Base-by-base conservation (phyloP, 2,329 filamentous ascomycete genomes). In the Penicillium janthinellum region DNA sequence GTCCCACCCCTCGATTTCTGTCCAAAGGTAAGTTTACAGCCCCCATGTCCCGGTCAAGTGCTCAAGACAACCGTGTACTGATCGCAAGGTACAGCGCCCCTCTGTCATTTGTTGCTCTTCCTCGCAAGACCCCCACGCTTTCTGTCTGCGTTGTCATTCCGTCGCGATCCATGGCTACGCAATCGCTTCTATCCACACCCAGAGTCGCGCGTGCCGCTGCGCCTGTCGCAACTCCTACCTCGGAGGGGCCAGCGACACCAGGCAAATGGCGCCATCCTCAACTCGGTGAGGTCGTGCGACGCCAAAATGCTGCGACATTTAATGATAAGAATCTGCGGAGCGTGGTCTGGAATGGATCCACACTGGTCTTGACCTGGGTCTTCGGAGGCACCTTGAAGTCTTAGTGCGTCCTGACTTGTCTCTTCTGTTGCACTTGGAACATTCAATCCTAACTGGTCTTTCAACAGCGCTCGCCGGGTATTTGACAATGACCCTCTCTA, bases 221-320 rank as follows among this genome's bases (percentile, higher is more conserved):
- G 51, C 51, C 51, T 11, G 22, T 37, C 15, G 60, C 67, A 52
- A 54, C 65, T 48, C 69, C 75, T 59, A 57, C 66, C 10, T 67
- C 70, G n/a, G 65, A 70, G 51, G 70, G 70, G 51, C 72, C 71
- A 8, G 74, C 73, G 17, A 79, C 78, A 7, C 79, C 91, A 6
- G 93, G 94, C 57, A 91, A 88, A 72, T 99, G 95, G 94, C 86
- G 88, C 71, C 95, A 99, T 75, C 95, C 95, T 37, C 88, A 89
- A 64, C 84, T 97, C 65, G 85, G 92, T 70, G 94, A 98, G 77
- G 96, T 99, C 73, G 87, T 90, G 15, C 85, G 85, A 63, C 88
- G 95, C 54, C 90, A 92, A 72, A 88, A 91, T 74, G 88, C 88
- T 20, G 87, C 88, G 14, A 90, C 84, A 50, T 96, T 98, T 74